Evolutionary conservation across 2,329 filamentous ascomycete species (phyloP).

Genomic region (Proliferodiscus dingleyae): DNA sequence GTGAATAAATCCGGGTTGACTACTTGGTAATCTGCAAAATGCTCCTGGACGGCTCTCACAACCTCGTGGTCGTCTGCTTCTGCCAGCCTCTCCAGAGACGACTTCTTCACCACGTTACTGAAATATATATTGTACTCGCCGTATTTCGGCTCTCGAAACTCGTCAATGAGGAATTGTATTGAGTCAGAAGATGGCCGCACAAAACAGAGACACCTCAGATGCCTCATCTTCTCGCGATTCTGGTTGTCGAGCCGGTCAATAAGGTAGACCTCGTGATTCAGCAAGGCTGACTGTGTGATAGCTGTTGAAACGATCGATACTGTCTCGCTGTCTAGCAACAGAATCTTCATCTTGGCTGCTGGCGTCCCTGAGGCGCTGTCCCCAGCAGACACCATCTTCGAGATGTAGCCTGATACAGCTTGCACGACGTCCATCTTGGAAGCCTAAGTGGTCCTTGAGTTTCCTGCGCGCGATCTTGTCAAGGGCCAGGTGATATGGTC

Average conservation of each 20-base stretch:
- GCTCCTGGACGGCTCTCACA: slow-evolving; percentile 88
- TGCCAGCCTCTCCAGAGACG: slow-evolving; percentile 84
- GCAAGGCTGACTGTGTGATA: slow-evolving; percentile 87
- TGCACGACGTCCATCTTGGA: slow-evolving; percentile 84
- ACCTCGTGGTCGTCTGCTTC: slow-evolving; percentile 98
- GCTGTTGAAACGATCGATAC: slow-evolving; percentile 91
- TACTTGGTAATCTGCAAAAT: slow-evolving; percentile 93
- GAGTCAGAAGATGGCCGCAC: slow-evolving; percentile 88
- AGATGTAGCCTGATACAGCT: slow-evolving; percentile 89
- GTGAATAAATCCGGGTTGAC: slow-evolving; percentile 93
- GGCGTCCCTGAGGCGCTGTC: slow-evolving; percentile 63
- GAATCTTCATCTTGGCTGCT: slow-evolving; percentile 95
- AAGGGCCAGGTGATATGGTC: slow-evolving; percentile 18
- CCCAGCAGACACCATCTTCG: slow-evolving; percentile 86
- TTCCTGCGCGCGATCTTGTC: slow-evolving; percentile 8
- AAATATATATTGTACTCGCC: slow-evolving; percentile 97
- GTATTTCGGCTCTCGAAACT: slow-evolving; percentile 92
- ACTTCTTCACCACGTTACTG: slow-evolving; percentile 97
- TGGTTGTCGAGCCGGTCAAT: slow-evolving; percentile 92
- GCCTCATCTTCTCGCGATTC: slow-evolving; percentile 93
- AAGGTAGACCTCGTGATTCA: slow-evolving; percentile 96
- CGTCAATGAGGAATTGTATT: slow-evolving; percentile 89
- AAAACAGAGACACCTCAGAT: slow-evolving; percentile 89
- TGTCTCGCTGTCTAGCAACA: slow-evolving; percentile 89
- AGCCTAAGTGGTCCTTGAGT: neutral